Evolutionary conservation across 495 filamentous ascomycete genomes (phyloP).

Genomic region (Penicillium mononematosum): DNA sequence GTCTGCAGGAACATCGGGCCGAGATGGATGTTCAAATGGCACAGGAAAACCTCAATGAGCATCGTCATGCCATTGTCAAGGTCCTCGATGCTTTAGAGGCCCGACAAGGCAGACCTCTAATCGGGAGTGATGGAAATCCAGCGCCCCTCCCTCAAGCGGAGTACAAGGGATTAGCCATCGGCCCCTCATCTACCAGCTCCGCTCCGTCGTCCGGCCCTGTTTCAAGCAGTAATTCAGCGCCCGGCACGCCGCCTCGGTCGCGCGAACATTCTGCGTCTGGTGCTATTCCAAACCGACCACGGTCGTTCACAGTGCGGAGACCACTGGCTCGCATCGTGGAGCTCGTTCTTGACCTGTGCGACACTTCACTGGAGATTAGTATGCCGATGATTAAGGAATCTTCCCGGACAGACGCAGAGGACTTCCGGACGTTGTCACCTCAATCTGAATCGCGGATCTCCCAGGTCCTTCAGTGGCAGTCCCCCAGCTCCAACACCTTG

Average conservation of each 20-base stretch:
- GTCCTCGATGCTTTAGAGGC: conserved; percentile 90
- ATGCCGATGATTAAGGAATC: conserved; percentile 84
- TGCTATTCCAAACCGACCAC: conserved; percentile 68
- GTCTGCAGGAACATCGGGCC: conserved; percentile 90
- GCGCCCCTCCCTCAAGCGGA: conserved; percentile 62
- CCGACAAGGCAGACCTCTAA: conserved; percentile 62
- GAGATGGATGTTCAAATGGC: conserved; percentile 97
- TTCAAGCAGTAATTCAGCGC: conserved; percentile 67
- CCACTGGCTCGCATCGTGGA: conserved; percentile 92
- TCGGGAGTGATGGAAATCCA: conserved; percentile 56
- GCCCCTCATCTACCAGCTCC: conserved; percentile 56
- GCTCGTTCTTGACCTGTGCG: conserved; percentile 89
- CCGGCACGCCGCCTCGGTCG: conserved; percentile 66
- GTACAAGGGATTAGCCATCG: conserved; percentile 89
- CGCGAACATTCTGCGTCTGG: conserved; percentile 76
- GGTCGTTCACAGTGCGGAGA: conserved; percentile 83
- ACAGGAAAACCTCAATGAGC: conserved; percentile 89
- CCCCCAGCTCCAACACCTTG: conserved; percentile 83
- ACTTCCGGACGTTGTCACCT: conserved; percentile 87
- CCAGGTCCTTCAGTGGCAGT: conserved; percentile 94
- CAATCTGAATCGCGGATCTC: conserved; percentile 90
- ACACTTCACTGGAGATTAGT: conserved; percentile 93
- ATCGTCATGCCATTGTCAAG: conserved; percentile 92
- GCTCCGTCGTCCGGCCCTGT: conserved; percentile 57
- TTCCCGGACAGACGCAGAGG: conserved; percentile 60